Evolutionary conservation across 257 asterid genomes (phyloP), one percentile per base, ranked within the genome.

Genomic region (Solanum piurae): DNA sequence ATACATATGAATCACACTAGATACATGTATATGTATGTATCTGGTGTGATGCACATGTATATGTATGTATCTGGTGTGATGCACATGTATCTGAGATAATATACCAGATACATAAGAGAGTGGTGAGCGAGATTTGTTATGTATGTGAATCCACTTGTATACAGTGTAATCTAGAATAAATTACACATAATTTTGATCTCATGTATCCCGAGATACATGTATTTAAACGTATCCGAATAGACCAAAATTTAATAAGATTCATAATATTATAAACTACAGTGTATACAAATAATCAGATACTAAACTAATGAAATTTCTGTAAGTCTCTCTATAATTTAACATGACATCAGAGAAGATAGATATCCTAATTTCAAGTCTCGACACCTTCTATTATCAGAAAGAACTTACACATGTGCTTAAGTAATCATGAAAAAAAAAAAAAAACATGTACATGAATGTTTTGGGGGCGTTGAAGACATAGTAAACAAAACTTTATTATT

Each of bases 161-260:
- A 55, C n/a, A 55, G 9, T 55, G n/a, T 18, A 49, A 49, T 55
- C 62, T 52, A 52, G 0, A 52, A 52, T 0, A 52, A 52, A 52
- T 16, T 52, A 52, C 9, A 52, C 9, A 52, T 52, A 52, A 52
- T 52, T 16, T 16, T 52, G 1, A 52, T 52, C 62, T 52, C 62
- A 52, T 52, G 9, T 18, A 52, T 52, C 9, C 1, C n/a, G 0
- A 52, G 10, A 52, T 52, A 46, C n/a, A 52, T 52, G 23, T 12
- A 46, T 46, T 0, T 13, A 20, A 46, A 13, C 7, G 0, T 46
- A 46, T 46, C 2, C 20, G 18, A 3, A 46, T 0, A 0, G 1
- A 46, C 55, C 55, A 46, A 46, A 46, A 13, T 46, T 46, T 0
- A 0, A 0, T 55, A 18, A 18, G 64, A 55, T 55, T 18, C 10